Conservation (phyloP, 2,329 filamentous ascomycete genomes). For the Arthrobotrys conoides region DNA sequence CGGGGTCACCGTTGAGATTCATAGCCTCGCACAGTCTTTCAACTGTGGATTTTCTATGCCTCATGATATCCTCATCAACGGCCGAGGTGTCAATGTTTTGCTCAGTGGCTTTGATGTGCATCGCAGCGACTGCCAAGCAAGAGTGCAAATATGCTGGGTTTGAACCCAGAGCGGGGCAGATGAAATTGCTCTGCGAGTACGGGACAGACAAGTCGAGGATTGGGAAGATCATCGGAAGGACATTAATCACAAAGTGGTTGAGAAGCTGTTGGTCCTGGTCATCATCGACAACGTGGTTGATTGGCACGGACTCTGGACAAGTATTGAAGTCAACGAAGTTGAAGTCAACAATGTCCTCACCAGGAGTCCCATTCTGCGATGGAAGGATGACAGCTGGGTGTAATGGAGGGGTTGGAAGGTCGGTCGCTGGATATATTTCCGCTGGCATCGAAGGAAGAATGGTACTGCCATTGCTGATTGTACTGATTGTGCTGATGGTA, state of each 20-base stretch:
- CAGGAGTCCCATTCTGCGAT: constrained; percentile 52
- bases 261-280: constrained; percentile 88
- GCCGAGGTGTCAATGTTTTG: constrained; percentile 75
- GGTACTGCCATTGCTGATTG: no score
- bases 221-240: constrained; percentile 90
- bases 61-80: constrained; percentile 86
- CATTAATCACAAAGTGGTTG: constrained; percentile 90
- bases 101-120: constrained; percentile 85
- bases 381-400: constrained; percentile 56
- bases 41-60: constrained; percentile 90
- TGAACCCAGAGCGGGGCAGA: constrained; percentile 87
- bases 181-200: constrained; percentile 83
- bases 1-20: constrained; percentile 83
- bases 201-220: constrained; percentile 91
- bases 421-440: constrained; percentile 55
- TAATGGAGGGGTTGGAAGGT: constrained; percentile 56
- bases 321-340: constrained; percentile 60
- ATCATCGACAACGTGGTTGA: constrained; percentile 72
- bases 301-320: constrained; percentile 54
- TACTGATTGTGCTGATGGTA: constrained; percentile 21
- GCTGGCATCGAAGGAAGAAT: constrained; percentile 60
- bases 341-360: constrained; percentile 60
- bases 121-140: constrained; percentile 91
- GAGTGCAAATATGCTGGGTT: constrained; percentile 97
- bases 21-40: constrained; percentile 86